These are phyloP conservation scores for Aegle marmelos DNA, from an alignment of 345 rosid genomes.

Conservation along the genomic window DNA sequence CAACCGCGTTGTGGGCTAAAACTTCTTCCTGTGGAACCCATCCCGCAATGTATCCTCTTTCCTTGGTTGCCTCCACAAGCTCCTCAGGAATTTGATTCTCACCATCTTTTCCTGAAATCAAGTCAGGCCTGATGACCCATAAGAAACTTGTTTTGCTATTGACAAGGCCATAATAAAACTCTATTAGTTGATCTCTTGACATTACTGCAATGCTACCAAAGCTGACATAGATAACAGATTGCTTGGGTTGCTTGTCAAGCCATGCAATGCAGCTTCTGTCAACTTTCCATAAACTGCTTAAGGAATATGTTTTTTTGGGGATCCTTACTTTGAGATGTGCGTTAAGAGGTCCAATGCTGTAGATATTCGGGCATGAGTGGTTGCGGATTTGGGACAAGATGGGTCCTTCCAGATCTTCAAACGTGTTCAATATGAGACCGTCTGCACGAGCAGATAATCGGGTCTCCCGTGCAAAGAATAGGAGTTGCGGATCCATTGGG, in stretches of 20 bases:
- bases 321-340: constrained; percentile 33
- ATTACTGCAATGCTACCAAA: constrained; percentile 46
- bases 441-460: constrained; percentile 24
- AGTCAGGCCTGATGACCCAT: constrained; percentile 45
- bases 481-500: constrained; percentile 8
- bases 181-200: constrained; percentile 28
- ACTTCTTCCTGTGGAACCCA: constrained; percentile 49
- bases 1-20: constrained; percentile 46
- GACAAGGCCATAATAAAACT: constrained; percentile 48
- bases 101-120: neutral
- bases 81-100: constrained; percentile 8
- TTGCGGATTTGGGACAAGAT: constrained; percentile 42
- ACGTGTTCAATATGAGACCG: constrained; percentile 65
- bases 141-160: constrained; percentile 34
- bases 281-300: constrained; percentile 33
- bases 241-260: neutral
- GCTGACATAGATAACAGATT: constrained; percentile 40
- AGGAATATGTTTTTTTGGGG: neutral
- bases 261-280: constrained; percentile 15
- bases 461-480: constrained; percentile 23
- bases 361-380: constrained; percentile 31
- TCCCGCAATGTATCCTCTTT: constrained; percentile 35
- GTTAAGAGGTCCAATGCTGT: constrained; percentile 58
- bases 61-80: constrained; percentile 28
- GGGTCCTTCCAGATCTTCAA: constrained; percentile 56